Evolutionary conservation across 2,329 filamentous ascomycete species (phyloP).

Genomic region (Escovopsis sp.): DNA sequence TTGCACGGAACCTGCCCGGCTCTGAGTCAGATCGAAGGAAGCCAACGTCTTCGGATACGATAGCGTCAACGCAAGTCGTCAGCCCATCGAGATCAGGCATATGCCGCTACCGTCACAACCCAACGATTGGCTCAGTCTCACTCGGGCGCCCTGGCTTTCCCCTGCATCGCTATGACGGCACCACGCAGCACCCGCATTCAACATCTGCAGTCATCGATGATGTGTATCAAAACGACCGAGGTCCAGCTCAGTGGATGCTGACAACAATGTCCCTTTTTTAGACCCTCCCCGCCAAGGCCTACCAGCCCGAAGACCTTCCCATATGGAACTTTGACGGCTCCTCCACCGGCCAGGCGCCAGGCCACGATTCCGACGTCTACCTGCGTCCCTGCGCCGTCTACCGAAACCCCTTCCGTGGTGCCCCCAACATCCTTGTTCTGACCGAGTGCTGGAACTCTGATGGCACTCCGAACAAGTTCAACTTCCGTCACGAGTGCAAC

Average conservation of each 20-base stretch:
- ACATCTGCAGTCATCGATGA: neutral
- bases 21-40: too few species aligned
- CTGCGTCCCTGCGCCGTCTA: conserved; percentile 79
- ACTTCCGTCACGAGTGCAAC: conserved; percentile 83
- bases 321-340: conserved; percentile 55
- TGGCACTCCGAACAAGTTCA: conserved; percentile 94
- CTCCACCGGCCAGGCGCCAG: conserved; percentile 80
- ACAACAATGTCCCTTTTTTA: conserved; percentile 10
- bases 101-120: too few species aligned
- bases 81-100: too few species aligned
- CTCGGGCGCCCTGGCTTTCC: neutral
- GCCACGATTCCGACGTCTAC: conserved; percentile 96
- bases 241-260: neutral
- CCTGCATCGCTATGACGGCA: neutral
- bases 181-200: neutral
- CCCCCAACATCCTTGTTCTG: conserved; percentile 87
- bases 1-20: too few species aligned
- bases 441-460: conserved; percentile 90
- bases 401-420: conserved; percentile 80
- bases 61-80: too few species aligned
- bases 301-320: conserved; percentile 36
- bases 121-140: too few species aligned
- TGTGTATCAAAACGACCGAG: too few species aligned
- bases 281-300: conserved; percentile 35
- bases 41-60: too few species aligned